phyloP scores from a whole-genome alignment of 2,329 filamentous ascomycete genomes.

The Curvularia lunata region DNA sequence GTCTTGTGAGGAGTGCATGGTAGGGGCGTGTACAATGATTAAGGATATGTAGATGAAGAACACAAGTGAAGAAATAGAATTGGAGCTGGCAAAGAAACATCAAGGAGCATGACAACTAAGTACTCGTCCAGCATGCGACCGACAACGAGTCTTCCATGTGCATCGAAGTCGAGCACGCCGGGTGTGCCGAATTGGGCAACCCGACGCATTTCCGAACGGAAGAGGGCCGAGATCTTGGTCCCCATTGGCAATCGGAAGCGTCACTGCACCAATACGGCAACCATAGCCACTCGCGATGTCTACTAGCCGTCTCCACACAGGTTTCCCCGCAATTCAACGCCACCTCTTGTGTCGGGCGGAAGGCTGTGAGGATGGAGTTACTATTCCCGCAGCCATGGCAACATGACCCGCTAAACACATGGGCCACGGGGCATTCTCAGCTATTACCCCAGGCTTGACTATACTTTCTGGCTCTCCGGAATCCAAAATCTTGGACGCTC shows the following conservation, averaged over 20 bases:
- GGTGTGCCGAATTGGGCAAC: slow-evolving; percentile 13
- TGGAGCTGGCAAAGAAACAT: not conserved
- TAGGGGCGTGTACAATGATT: not conserved
- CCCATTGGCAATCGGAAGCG: slow-evolving; percentile 2
- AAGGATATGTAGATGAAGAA: not conserved
- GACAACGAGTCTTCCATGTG: slow-evolving; percentile 2
- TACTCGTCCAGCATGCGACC: not conserved
- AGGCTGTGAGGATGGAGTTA: not conserved
- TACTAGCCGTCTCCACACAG: slow-evolving; percentile 6
- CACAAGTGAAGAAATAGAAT: not conserved
- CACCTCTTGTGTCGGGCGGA: not conserved
- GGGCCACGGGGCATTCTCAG: not conserved
- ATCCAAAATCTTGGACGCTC: not conserved
- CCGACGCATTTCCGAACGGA: slow-evolving; percentile 8
- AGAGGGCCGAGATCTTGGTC: not conserved
- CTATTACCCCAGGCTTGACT: not conserved
- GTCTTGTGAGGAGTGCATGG: slow-evolving; percentile 30
- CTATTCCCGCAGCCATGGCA: not conserved
- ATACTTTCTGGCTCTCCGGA: not conserved
- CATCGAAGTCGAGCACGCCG: slow-evolving; percentile 1
- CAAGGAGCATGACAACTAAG: not conserved
- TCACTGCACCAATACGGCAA: slow-evolving; percentile 16
- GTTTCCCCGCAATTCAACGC: slow-evolving; percentile 16
- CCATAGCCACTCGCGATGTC: slow-evolving; percentile 14
- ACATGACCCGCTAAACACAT: slow-evolving; percentile 6